These are phyloP conservation scores for Patellifolia procumbens DNA, from an alignment of 179 eudicot species.

Conservation along the genomic window DNA sequence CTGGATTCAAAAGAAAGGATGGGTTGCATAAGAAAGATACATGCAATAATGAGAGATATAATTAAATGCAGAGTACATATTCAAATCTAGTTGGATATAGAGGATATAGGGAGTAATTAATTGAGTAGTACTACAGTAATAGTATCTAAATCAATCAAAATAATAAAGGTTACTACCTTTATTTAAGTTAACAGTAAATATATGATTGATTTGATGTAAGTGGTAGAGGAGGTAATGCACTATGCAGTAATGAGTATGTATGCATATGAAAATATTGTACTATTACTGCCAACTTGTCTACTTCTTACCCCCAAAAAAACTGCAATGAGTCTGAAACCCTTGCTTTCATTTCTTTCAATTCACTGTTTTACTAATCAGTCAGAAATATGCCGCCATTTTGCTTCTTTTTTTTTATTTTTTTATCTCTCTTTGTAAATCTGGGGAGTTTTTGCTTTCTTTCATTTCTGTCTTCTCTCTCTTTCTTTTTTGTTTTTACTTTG, in stretches of 20 bases:
- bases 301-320: not conserved
- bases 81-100: not conserved
- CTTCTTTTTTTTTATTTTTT: conserved; percentile 20
- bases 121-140: not conserved
- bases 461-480: conserved; percentile 22
- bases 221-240: not conserved
- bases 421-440: conserved; percentile 15
- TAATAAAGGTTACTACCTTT: not conserved
- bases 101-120: no score
- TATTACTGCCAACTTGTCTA: not conserved
- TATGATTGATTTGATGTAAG: conserved; percentile 14
- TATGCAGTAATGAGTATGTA: not conserved
- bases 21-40: conserved; percentile 40
- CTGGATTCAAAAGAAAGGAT: not conserved
- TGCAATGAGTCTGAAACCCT: not conserved
- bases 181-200: not conserved
- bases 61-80: not conserved
- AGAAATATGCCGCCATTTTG: conserved; percentile 43
- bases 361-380: not conserved
- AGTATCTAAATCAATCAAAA: conserved; percentile 16
- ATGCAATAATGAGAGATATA: conserved; percentile 10
- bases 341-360: conserved; percentile 25
- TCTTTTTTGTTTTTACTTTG: conserved; percentile 18
- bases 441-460: conserved; percentile 20
- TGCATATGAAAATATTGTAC: not conserved